phyloP scores from a whole-genome alignment of 306 rosid species.

The Lathyrus sativus region DNA sequence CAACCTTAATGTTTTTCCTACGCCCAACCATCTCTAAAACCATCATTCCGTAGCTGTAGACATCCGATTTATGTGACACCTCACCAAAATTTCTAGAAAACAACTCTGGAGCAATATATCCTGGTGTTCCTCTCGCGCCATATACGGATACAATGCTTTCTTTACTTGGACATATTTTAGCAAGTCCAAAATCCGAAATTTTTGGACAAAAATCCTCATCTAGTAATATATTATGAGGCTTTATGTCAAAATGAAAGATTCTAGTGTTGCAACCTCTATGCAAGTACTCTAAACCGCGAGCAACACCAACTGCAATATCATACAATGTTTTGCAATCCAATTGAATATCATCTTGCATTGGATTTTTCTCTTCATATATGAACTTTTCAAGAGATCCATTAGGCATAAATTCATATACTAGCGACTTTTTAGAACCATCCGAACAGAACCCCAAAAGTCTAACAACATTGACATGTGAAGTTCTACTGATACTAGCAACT shows the following conservation, averaged over 20 bases:
- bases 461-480: constrained; percentile 41
- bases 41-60: constrained; percentile 41
- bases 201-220: constrained; percentile 35
- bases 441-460: constrained; percentile 25
- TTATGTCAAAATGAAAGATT: constrained; percentile 40
- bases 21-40: constrained; percentile 33
- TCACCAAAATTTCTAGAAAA: constrained; percentile 31
- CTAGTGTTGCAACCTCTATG: constrained; percentile 35
- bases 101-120: constrained; percentile 43
- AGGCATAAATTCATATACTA: constrained; percentile 30
- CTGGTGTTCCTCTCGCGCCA: constrained; percentile 34
- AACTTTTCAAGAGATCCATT: constrained; percentile 40
- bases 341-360: background rate
- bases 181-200: constrained; percentile 42
- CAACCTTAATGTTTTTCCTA: constrained; percentile 6
- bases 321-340: constrained; percentile 33
- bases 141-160: constrained; percentile 34
- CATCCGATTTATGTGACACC: constrained; percentile 39
- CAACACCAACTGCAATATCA: constrained; percentile 33
- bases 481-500: constrained; percentile 44
- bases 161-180: constrained; percentile 31
- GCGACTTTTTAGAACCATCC: constrained; percentile 33
- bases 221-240: constrained; percentile 36
- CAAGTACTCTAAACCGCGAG: constrained; percentile 34
- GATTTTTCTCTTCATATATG: constrained; percentile 19